phyloP scores from a whole-genome alignment of 306 rosid genomes.

The Acmispon strigosus region DNA sequence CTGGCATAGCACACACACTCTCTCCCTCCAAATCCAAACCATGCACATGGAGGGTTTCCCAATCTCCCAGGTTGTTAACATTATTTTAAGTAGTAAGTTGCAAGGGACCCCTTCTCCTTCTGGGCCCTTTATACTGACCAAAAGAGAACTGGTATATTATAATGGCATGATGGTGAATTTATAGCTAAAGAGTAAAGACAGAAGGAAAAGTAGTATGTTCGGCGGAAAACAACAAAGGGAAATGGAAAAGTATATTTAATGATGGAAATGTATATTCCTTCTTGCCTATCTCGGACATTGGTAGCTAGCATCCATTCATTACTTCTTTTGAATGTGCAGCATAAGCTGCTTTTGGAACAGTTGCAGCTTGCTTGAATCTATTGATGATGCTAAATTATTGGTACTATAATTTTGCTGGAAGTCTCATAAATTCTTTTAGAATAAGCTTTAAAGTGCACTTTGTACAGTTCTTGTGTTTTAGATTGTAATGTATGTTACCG shows the following conservation, averaged over 20 bases:
- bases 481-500: too few relatives aligned
- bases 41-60: conserved; percentile 35
- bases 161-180: background rate
- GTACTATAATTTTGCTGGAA: too few relatives aligned
- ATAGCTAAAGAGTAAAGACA: background rate
- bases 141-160: background rate
- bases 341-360: too few relatives aligned
- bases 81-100: background rate
- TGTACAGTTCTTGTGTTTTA: too few relatives aligned
- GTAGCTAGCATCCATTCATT: too few relatives aligned
- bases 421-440: too few relatives aligned
- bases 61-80: background rate
- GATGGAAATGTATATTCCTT: background rate
- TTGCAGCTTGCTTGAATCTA: too few relatives aligned
- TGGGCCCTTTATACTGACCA: background rate
- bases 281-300: too few relatives aligned
- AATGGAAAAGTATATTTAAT: background rate
- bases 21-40: conserved; percentile 26
- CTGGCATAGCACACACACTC: background rate
- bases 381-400: too few relatives aligned
- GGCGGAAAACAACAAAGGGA: background rate
- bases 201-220: background rate
- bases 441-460: too few relatives aligned
- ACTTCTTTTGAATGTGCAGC: too few relatives aligned
- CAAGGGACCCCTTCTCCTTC: background rate